Evolutionary conservation across 257 asterid genomes (phyloP), one percentile per base, ranked within the genome.

Genomic region (Scutellaria baicalensis): DNA sequence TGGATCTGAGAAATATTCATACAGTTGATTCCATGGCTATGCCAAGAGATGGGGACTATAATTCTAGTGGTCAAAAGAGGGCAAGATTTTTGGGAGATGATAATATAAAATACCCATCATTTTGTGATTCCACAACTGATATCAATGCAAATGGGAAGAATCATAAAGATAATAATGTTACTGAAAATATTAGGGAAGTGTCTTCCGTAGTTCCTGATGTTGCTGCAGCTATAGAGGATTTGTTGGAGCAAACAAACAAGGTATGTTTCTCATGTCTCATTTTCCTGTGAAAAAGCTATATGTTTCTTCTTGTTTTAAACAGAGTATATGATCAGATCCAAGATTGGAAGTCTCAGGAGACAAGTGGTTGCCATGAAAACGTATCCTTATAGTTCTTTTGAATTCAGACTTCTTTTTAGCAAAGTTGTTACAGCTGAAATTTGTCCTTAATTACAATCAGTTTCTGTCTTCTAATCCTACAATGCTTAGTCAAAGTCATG

Each of bases 191-290:
- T 63, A 73, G 55, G 75, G 91, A 75, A 57, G 73, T 55, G 69
- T 64, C 83, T 80, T 63, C 82, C 9, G 61, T 72, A 57, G 87
- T 86, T 84, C 93, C 95, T 72, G 99, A 91, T 81, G 96, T 89
- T 63, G 95, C 95, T 69, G 89, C 94, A 42, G 95, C 88, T 35
- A 89, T 93, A 74, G 99, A 89, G 78, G 96, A 91, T 84, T 80
- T 91, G 76, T 74, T 93, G 76, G 96, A 88, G 85, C 93, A 91
- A 79, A 91, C 99, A 17, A 91, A 88, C 83, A 89, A 89, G 96
- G 99, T 93, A 69, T 71, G 51, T 47, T 38, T 65, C 64, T 27
- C 59, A 43, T 74, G 64, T 67, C 71, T 71, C 49, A 38, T 69
- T 71, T 45, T 64, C 42, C 55, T 45, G 50, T 69, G 44, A 69